phyloP scores from a whole-genome alignment of 495 filamentous ascomycete genomes.

The Chaetomium tenue region DNA sequence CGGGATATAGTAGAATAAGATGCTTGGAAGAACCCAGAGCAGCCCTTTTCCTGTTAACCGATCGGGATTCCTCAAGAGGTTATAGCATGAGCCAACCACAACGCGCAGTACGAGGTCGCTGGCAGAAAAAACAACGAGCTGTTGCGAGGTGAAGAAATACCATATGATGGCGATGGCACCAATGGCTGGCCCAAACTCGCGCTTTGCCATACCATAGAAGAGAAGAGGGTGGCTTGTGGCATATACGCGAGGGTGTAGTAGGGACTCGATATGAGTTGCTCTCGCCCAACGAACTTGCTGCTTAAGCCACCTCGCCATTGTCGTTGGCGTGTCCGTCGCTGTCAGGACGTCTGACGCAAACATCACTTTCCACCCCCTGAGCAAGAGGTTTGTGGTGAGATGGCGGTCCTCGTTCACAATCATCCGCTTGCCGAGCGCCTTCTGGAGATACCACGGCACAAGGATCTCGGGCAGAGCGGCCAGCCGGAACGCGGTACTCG shows the following conservation, averaged over 20 bases:
- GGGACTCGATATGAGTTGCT: constrained; percentile 22
- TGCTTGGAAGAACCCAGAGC: constrained; percentile 13
- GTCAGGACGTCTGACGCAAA: constrained; percentile 20
- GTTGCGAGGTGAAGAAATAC: constrained; percentile 17
- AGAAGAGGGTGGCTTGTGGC: constrained; percentile 16
- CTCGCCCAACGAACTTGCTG: constrained; percentile 24
- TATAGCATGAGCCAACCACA: constrained; percentile 12
- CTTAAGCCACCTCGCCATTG: constrained; percentile 18
- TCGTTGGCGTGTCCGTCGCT: constrained; percentile 20
- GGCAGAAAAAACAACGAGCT: constrained; percentile 3
- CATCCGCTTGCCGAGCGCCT: constrained; percentile 20
- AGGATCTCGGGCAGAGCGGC: constrained; percentile 16
- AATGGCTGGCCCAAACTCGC: constrained; percentile 21
- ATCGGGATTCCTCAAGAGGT: constrained; percentile 15
- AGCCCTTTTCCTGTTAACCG: constrained; percentile 3
- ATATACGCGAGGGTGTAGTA: constrained; percentile 18
- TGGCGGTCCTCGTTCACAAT: constrained; percentile 25
- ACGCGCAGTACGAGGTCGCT: constrained; percentile 14
- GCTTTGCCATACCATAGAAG: constrained; percentile 22
- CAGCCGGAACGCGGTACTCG: constrained; percentile 18
- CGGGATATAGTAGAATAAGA: constrained; percentile 23
- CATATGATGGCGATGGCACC: constrained; percentile 17
- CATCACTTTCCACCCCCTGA: constrained; percentile 19
- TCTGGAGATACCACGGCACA: constrained; percentile 19
- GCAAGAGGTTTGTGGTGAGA: constrained; percentile 18